phyloP scores from a whole-genome alignment of 2,329 filamentous ascomycete genomes.

The Colletotrichum phormii region DNA sequence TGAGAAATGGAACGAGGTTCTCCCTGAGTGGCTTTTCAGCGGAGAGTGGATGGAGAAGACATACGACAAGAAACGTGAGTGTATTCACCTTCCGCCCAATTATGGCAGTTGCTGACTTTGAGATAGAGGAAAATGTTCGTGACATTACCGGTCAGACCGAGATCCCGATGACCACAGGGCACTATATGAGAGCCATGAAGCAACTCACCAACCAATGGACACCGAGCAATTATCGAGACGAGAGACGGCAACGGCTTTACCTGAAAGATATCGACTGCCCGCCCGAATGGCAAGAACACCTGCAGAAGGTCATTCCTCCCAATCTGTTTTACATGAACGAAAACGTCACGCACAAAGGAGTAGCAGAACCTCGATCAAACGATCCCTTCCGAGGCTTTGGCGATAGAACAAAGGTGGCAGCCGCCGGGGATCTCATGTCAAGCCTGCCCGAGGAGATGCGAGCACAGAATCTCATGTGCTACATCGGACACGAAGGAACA shows the following conservation, averaged over 20 bases:
- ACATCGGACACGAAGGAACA: slow-evolving; percentile 96
- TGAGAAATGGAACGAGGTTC: slow-evolving; percentile 82
- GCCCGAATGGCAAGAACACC: slow-evolving; percentile 82
- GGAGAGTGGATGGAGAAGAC: slow-evolving; percentile 82
- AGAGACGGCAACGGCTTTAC: slow-evolving; percentile 87
- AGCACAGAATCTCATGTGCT: slow-evolving; percentile 97
- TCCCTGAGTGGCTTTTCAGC: slow-evolving; percentile 84
- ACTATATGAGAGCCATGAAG: slow-evolving; percentile 90
- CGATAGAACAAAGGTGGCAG: slow-evolving; percentile 68
- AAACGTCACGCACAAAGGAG: slow-evolving; percentile 65
- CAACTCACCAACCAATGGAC: slow-evolving; percentile 87
- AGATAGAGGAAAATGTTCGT: slow-evolving; percentile 82
- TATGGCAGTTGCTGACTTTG: slow-evolving; percentile 38
- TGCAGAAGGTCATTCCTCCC: slow-evolving; percentile 82
- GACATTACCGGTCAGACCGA: slow-evolving; percentile 80
- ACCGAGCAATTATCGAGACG: slow-evolving; percentile 79
- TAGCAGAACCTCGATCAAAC: slow-evolving; percentile 37
- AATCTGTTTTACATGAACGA: slow-evolving; percentile 93
- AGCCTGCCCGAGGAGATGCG: slow-evolving; percentile 88
- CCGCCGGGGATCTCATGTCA: slow-evolving; percentile 94
- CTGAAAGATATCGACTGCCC: slow-evolving; percentile 98
- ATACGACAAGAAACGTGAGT: slow-evolving; percentile 81
- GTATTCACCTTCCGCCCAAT: background rate
- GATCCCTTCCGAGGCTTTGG: slow-evolving; percentile 58
- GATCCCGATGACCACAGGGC: slow-evolving; percentile 86